Evolutionary conservation across 2,329 filamentous ascomycete genomes (phyloP).

Genomic region (Cercospora zeae-maydis): DNA sequence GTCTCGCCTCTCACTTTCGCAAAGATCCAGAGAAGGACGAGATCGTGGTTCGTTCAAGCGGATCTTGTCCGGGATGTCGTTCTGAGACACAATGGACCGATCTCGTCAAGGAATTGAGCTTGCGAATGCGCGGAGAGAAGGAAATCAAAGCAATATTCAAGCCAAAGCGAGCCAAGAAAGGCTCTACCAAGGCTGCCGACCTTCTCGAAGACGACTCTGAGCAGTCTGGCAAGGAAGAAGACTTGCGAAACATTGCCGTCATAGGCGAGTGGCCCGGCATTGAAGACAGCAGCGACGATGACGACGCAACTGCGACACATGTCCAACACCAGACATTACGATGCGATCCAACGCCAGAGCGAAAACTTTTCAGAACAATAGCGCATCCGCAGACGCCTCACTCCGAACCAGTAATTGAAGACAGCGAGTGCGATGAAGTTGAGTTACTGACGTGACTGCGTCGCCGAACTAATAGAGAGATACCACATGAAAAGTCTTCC

Average conservation of each 20-base stretch:
- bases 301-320: constrained; percentile 20
- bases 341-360: constrained; percentile 25
- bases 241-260: constrained; percentile 14
- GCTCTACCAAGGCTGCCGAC: constrained; percentile 10
- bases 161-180: constrained; percentile 23
- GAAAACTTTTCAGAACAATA: constrained; percentile 25
- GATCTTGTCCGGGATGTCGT: constrained; percentile 68
- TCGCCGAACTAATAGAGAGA: background rate
- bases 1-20: constrained; percentile 53
- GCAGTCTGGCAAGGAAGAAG: constrained; percentile 24
- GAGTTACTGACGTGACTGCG: constrained; percentile 40
- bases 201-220: constrained; percentile 20
- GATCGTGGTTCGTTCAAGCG: constrained; percentile 53
- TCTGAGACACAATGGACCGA: constrained; percentile 64
- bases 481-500: background rate
- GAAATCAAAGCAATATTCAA: constrained; percentile 68
- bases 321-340: constrained; percentile 1
- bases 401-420: constrained; percentile 46
- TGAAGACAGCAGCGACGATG: constrained; percentile 31
- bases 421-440: constrained; percentile 54
- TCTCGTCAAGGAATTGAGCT: constrained; percentile 76
- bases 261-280: constrained; percentile 35
- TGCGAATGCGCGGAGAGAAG: constrained; percentile 67
- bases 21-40: constrained; percentile 33
- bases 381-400: constrained; percentile 29